Base-by-base conservation (phyloP, 139 green algal species). In the Microglena sp. region DNA sequence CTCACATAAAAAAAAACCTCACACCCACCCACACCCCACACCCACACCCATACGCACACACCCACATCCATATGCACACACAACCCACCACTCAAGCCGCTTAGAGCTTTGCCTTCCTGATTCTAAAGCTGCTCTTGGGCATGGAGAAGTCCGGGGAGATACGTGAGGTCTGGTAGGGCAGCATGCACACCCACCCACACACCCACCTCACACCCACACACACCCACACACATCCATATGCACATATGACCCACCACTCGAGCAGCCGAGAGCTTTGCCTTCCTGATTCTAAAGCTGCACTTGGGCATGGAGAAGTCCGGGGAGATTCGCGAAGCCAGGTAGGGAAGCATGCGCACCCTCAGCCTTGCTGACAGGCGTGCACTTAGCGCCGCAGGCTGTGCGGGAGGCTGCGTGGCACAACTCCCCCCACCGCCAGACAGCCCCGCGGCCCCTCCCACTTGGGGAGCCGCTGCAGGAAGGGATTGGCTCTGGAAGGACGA, bases 271-370 rank as follows among this genome's bases (percentile, higher is more conserved):
- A 71, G 55, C 66, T 78, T 78, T 24, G 45, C 44, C 45, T 73
- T 73, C 18, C 66, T 66, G 29, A 80, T 58, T 6, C 66, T 64
- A 55, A 71, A 78, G 55, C 31, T 70, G 55, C 66, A 73, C 55
- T 73, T 73, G 1, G 66, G 28, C 33, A 71, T 45, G 35, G 45
- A 67, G 57, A 56, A 80, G 28, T 73, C 64, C 44, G 61, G 56
- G 43, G 43, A 27, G 15, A 30, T 5, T 18, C 56, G 11, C 7
- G 56, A 64, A 7, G 56, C 56, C 2, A 80, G 44, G 68, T 74
- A 80, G n/a, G 73, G 73, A 53, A 80, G 64, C 73, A 80, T 80
- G 27, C 73, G 73, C 53, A 80, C 73, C 15, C 73, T 53, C 53
- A 80, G 33, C 44, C 73, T 35, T 18, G 73, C 73, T 1, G 68